phyloP scores from a whole-genome alignment of 2,329 filamentous ascomycete genomes.

The Erysiphe pulchra region DNA sequence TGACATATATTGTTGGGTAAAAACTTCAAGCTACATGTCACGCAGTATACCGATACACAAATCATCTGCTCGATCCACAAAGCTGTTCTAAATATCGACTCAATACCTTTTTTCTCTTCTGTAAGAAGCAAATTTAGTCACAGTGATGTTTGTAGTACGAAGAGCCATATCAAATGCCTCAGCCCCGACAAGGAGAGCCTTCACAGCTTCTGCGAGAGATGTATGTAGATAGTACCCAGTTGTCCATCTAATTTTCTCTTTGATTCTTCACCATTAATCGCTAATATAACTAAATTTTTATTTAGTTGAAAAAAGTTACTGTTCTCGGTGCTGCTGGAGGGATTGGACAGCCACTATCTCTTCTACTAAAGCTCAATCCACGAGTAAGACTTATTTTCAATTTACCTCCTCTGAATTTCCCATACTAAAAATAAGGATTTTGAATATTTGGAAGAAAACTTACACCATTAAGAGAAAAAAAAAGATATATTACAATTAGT shows the following conservation, averaged over 20 bases:
- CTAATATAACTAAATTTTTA: constrained; percentile 1
- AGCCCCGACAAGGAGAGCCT: constrained; percentile 52
- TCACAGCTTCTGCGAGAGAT: constrained; percentile 55
- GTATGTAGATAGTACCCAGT: constrained; percentile 20
- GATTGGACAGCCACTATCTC: constrained; percentile 93
- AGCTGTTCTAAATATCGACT: too few relatives aligned
- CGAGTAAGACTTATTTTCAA: constrained; percentile 20
- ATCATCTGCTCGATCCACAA: too few relatives aligned
- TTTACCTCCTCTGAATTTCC: neutral
- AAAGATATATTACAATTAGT: too few relatives aligned
- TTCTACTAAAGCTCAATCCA: constrained; percentile 96
- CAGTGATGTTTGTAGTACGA: constrained; percentile 45
- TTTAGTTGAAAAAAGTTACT: constrained; percentile 81
- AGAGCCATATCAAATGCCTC: constrained; percentile 23
- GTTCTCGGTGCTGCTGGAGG: constrained; percentile 92
- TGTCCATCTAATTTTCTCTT: constrained; percentile 3
- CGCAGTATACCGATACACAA: too few relatives aligned
- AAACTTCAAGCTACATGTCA: too few relatives aligned
- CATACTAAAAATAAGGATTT: too few relatives aligned
- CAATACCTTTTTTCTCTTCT: too few relatives aligned
- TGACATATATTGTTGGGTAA: too few relatives aligned
- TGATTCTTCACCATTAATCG: constrained; percentile 2
- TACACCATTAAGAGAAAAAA: too few relatives aligned
- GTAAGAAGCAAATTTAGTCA: neutral
- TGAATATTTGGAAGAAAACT: too few relatives aligned